Conservation (phyloP, 129 eudicot genomes). For the Dittrichia graveolens region DNA sequence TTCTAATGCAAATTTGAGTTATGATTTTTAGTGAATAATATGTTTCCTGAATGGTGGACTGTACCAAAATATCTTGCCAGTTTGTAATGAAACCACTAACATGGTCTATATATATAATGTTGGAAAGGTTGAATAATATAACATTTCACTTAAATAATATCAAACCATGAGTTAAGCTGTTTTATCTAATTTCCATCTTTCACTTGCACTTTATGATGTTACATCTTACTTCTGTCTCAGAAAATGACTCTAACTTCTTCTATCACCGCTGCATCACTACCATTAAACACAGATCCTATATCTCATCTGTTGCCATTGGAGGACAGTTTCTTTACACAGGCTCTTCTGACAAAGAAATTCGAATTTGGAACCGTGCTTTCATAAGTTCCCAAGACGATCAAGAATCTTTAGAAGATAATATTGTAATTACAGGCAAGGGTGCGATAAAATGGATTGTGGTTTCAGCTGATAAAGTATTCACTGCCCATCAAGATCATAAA, state of each 20-base stretch:
- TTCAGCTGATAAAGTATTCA: slow-evolving; percentile 46
- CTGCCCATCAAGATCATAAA: slow-evolving; percentile 71
- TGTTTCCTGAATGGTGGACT: slow-evolving; percentile 6
- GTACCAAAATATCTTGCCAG: neutral
- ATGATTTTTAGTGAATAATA: slow-evolving; percentile 9
- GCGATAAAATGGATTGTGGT: slow-evolving; percentile 60
- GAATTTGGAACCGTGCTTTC: slow-evolving; percentile 34
- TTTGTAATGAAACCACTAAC: slow-evolving; percentile 8
- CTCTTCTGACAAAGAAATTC: slow-evolving; percentile 57
- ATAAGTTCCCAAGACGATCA: slow-evolving; percentile 30
- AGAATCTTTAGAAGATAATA: slow-evolving; percentile 9
- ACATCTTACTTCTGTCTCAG: slow-evolving; percentile 29
- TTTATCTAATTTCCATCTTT: neutral
- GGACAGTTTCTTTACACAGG: slow-evolving; percentile 54
- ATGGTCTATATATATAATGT: neutral
- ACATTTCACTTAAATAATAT: slow-evolving; percentile 8
- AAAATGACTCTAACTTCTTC: slow-evolving; percentile 30
- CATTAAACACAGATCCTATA: slow-evolving; percentile 50
- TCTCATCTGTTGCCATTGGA: slow-evolving; percentile 52
- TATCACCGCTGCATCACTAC: slow-evolving; percentile 48
- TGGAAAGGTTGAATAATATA: neutral
- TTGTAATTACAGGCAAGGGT: slow-evolving; percentile 38
- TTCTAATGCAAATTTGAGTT: slow-evolving; percentile 1
- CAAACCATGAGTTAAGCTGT: neutral
- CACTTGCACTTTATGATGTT: slow-evolving; percentile 31